phyloP scores from a whole-genome alignment of 2,329 filamentous ascomycete genomes.

The Pyrenophora tritici-repentis region DNA sequence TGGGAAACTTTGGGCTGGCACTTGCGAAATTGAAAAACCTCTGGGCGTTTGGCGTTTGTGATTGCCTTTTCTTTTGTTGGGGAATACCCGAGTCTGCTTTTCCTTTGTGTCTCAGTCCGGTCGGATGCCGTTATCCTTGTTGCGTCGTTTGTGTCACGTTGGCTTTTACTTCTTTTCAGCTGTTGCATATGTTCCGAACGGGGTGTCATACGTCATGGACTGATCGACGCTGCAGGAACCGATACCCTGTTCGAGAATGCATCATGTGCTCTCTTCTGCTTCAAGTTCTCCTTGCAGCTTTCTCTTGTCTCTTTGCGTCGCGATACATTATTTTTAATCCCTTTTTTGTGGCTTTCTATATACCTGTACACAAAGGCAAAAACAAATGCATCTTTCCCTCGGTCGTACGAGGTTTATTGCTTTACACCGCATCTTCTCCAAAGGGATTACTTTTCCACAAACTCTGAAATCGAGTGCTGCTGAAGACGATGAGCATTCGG shows the following conservation, averaged over 20 bases:
- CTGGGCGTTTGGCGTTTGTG: slow-evolving; percentile 12
- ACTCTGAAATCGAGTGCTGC: no score
- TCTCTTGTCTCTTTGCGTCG: not conserved
- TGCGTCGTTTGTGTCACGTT: slow-evolving; percentile 3
- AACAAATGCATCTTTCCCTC: not conserved
- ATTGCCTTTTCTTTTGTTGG: slow-evolving; percentile 24
- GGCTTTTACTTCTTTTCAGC: not conserved
- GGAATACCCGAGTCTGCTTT: slow-evolving; percentile 9
- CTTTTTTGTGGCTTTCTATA: not conserved
- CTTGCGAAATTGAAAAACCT: slow-evolving; percentile 30
- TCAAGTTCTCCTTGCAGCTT: not conserved
- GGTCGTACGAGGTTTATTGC: no score
- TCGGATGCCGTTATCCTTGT: not conserved
- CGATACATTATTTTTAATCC: not conserved
- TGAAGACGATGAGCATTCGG: not conserved
- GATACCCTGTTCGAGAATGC: not conserved
- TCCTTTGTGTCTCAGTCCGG: not conserved
- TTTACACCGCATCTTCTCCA: no score
- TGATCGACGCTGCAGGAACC: slow-evolving; percentile 11
- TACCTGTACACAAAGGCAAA: not conserved
- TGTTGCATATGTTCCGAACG: not conserved
- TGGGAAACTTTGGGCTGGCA: slow-evolving; percentile 25
- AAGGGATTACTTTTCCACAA: no score
- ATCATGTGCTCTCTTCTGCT: not conserved
- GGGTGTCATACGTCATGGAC: slow-evolving; percentile 6